These are phyloP conservation scores for Liriodendron chinense DNA, from an alignment of 164 flowering plant species.

Conservation along the genomic window DNA sequence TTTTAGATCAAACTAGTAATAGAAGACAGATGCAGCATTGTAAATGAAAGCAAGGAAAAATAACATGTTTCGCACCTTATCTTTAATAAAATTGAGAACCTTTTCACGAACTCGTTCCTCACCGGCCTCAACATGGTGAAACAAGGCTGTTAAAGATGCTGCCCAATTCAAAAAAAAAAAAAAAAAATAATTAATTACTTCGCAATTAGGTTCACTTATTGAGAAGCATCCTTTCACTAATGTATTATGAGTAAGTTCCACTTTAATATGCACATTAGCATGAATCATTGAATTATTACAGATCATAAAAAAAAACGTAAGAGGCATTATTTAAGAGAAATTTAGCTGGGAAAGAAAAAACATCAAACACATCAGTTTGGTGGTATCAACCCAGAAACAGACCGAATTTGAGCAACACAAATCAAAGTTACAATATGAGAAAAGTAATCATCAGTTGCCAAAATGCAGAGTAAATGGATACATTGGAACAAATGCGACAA, in stretches of 20 bases:
- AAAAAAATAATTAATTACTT: background rate
- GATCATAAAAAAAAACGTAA: background rate
- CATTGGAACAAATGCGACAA: too few species aligned
- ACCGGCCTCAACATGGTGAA: conserved; percentile 65
- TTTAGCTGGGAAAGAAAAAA: background rate
- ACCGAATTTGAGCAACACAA: background rate
- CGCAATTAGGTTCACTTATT: background rate
- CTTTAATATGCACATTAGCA: background rate
- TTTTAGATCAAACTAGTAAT: conserved; percentile 6
- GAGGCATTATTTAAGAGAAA: background rate
- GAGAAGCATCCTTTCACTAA: background rate
- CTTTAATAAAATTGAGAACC: conserved; percentile 75
- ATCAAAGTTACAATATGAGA: too few species aligned
- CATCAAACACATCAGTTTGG: background rate
- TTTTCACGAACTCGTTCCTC: conserved; percentile 85
- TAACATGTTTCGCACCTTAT: conserved; percentile 55
- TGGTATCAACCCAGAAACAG: background rate
- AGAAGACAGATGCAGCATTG: background rate
- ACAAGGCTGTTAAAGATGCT: conserved; percentile 84
- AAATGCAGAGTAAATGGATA: too few species aligned
- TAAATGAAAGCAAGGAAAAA: background rate
- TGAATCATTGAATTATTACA: background rate
- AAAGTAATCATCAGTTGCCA: too few species aligned
- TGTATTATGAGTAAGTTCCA: background rate
- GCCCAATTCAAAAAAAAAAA: conserved; percentile 24